phyloP scores from a whole-genome alignment of 768 basidiomycete genomes.

The Kwoniella europaea region DNA sequence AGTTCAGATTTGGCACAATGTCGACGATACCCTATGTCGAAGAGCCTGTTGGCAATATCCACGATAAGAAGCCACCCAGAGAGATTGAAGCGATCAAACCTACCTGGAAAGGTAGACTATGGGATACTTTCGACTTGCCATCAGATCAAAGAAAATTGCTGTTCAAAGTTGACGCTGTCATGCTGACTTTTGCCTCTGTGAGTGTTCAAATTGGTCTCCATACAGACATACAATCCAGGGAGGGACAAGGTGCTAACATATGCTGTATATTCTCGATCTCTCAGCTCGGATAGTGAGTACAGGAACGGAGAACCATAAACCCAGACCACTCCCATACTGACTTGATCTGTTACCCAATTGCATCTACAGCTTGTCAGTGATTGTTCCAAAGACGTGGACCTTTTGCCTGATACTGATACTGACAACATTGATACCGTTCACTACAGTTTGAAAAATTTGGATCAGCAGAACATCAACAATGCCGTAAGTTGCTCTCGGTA shows the following conservation, averaged over 20 bases:
- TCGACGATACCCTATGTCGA: constrained; percentile 2
- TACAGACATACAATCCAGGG: too few species aligned
- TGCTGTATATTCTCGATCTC: not conserved
- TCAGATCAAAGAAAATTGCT: constrained; percentile 42
- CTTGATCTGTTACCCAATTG: too few species aligned
- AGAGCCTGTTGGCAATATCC: constrained; percentile 7
- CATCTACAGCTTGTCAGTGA: not conserved
- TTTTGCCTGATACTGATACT: not conserved
- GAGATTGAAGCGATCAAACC: not conserved
- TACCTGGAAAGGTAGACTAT: constrained; percentile 43
- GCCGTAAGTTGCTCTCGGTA: constrained; percentile 27
- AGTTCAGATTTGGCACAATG: not conserved
- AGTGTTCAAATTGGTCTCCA: not conserved
- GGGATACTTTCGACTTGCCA: constrained; percentile 48
- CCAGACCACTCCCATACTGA: too few species aligned
- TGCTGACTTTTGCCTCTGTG: constrained; percentile 47
- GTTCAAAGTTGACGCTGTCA: constrained; percentile 49
- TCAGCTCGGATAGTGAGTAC: constrained; percentile 32
- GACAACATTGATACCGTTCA: not conserved
- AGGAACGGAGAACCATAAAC: too few species aligned
- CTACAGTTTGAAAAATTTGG: constrained; percentile 33
- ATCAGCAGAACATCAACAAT: constrained; percentile 42
- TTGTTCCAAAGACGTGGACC: not conserved
- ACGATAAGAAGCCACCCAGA: not conserved
- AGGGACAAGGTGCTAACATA: not conserved